Conservation (phyloP, 139 green algal species). For the Zygnema circumcarinatum region DNA sequence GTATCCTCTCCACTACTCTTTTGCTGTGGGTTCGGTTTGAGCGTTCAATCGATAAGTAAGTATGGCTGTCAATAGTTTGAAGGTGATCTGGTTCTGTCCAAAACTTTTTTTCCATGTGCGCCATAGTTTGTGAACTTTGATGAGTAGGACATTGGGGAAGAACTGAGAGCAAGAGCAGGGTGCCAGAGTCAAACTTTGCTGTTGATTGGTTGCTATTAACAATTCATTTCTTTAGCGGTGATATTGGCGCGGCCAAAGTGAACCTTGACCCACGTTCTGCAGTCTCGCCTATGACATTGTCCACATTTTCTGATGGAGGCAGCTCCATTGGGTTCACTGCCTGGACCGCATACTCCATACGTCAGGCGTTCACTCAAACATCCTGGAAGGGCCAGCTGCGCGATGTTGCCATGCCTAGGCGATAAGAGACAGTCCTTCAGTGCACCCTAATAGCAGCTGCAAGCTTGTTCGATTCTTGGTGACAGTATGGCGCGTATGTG, state of each 20-base stretch:
- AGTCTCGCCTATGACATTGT: constrained; percentile 18
- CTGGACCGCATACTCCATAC: too few species aligned
- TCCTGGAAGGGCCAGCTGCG: too few species aligned
- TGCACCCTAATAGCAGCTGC: too few species aligned
- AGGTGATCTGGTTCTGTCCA: background rate
- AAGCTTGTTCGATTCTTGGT: too few species aligned
- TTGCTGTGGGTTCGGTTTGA: background rate
- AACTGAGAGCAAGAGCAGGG: background rate
- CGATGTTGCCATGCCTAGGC: too few species aligned
- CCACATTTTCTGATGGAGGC: constrained; percentile 11
- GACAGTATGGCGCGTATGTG: too few species aligned
- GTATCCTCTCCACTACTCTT: constrained; percentile 3
- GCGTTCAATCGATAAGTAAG: too few species aligned
- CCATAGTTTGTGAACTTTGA: background rate
- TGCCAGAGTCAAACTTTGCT: background rate
- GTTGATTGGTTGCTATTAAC: background rate
- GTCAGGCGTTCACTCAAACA: too few species aligned
- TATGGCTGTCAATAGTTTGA: too few species aligned
- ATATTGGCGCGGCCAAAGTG: background rate
- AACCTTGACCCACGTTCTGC: background rate
- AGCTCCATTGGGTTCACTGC: too few species aligned
- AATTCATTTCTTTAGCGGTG: background rate
- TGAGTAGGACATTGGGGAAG: background rate
- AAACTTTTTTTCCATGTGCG: background rate
- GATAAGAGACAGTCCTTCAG: too few species aligned